These are phyloP conservation scores for Euphorbia celastroides DNA, from an alignment of 441 rosid genomes.

Conservation along the genomic window DNA sequence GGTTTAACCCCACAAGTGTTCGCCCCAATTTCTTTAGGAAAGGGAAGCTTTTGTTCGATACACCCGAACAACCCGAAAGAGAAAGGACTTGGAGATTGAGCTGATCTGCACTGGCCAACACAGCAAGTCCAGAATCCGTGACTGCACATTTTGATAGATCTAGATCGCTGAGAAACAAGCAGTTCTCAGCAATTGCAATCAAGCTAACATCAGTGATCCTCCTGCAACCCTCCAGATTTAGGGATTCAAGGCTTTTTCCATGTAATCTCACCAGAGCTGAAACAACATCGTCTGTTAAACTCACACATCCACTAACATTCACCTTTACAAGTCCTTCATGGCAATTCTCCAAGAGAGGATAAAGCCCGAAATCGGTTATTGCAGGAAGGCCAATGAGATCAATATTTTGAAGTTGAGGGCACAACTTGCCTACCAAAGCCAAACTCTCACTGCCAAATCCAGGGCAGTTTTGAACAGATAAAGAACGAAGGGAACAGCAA, in stretches of 20 bases:
- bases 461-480: constrained; percentile 66
- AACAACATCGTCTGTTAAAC: constrained; percentile 60
- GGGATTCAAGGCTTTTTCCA: constrained; percentile 63
- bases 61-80: constrained; percentile 61
- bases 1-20: constrained; percentile 80
- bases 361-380: constrained; percentile 72
- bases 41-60: constrained; percentile 59
- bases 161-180: constrained; percentile 74
- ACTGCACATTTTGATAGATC: constrained; percentile 70
- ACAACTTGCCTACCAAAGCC: constrained; percentile 61
- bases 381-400: constrained; percentile 65
- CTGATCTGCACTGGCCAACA: constrained; percentile 57
- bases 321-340: constrained; percentile 69
- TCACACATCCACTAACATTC: constrained; percentile 63
- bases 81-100: constrained; percentile 81
- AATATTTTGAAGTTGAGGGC: constrained; percentile 73
- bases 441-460: constrained; percentile 78
- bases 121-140: constrained; percentile 61
- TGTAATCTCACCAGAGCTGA: constrained; percentile 55
- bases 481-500: constrained; percentile 50
- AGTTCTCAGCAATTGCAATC: constrained; percentile 54
- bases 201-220: constrained; percentile 72
- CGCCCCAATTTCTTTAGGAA: constrained; percentile 58
- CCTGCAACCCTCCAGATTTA: constrained; percentile 92
- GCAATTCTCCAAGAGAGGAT: constrained; percentile 59